phyloP scores from a whole-genome alignment of 2,329 filamentous ascomycete genomes.

The Pyrenophora graminea region DNA sequence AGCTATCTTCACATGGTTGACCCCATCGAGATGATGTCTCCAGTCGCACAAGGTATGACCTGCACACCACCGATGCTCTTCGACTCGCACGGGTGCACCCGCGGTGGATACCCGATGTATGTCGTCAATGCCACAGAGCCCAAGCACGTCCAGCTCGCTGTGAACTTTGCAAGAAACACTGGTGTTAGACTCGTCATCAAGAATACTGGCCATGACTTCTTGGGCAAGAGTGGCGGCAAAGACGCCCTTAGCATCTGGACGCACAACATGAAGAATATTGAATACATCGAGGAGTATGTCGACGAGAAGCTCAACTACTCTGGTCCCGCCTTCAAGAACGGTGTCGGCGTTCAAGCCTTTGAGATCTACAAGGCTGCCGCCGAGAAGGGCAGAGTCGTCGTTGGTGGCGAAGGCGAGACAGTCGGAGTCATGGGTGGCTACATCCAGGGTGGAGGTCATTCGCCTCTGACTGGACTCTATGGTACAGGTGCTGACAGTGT shows the following conservation, averaged over 20 bases:
- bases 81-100: conserved; percentile 41
- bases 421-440: conserved; percentile 57
- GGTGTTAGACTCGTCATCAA: conserved; percentile 40
- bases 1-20: conserved; percentile 42
- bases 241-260: conserved; percentile 46
- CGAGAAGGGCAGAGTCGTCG: conserved; percentile 53
- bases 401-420: conserved; percentile 57
- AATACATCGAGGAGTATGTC: conserved; percentile 40
- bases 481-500: conserved; percentile 45
- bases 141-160: conserved; percentile 42
- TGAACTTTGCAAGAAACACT: conserved; percentile 44
- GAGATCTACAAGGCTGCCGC: conserved; percentile 59
- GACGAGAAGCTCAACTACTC: conserved; percentile 42
- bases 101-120: conserved; percentile 44
- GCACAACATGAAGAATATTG: conserved; percentile 42
- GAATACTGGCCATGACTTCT: conserved; percentile 46
- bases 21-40: conserved; percentile 46
- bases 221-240: conserved; percentile 42
- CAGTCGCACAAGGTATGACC: conserved; percentile 45
- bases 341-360: conserved; percentile 58
- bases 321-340: conserved; percentile 60
- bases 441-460: conserved; percentile 59
- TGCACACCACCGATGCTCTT: conserved; percentile 43
- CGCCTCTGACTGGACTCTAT: conserved; percentile 55
- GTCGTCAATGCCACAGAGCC: conserved; percentile 44